Base-by-base conservation (phyloP, 1,284 basidiomycete genomes). In the Cerioporus squamosus region DNA sequence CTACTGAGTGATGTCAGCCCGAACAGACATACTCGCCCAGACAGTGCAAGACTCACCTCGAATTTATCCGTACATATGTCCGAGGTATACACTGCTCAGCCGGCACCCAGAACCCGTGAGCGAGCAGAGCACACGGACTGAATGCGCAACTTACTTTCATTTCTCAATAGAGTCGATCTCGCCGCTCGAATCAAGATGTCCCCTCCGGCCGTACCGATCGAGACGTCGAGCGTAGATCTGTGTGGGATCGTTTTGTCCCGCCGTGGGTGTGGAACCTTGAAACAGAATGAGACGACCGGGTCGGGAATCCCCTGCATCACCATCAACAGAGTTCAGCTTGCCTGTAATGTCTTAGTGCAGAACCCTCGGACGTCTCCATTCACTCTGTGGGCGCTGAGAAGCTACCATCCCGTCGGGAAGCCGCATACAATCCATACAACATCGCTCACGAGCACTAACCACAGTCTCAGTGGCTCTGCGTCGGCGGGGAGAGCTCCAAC, bases 61-160 rank as follows among this genome's bases (percentile, higher is more conserved):
- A n/a, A 48, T 53, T 57, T 48, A 36, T 52, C 56, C 56, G 56
- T 20, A 20, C 12, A 45, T 57, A 57, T 57, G 7, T 57, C 56
- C 56, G 56, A 57, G 39, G 40, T 31, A 51, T 40, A 43, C n/a
- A 24, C 45, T 44, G n/a, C 29, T 10, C 31, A 48, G 44, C 17
- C 40, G 22, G 26, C 39, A 23, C 6, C 7, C 24, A 36, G 42
- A 29, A 39, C 49, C 33, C 48, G 48, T 51, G 50, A 44, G 18
- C 20, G 23, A 24, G 9, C 36, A 31, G 24, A 38, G 24, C 10
- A 14, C 7, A 14, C n/a, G 39, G 18, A 38, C 8, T 7, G 20
- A n/a, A 17, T 24, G 10, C 1, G 22, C 26, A 44, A 36, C 47
- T 42, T 36, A n/a, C 36, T 31, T 44, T 39, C 14, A 31, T 17